Conservation (phyloP, 164 flowering plant genomes). For the Berberis vulgaris region DNA sequence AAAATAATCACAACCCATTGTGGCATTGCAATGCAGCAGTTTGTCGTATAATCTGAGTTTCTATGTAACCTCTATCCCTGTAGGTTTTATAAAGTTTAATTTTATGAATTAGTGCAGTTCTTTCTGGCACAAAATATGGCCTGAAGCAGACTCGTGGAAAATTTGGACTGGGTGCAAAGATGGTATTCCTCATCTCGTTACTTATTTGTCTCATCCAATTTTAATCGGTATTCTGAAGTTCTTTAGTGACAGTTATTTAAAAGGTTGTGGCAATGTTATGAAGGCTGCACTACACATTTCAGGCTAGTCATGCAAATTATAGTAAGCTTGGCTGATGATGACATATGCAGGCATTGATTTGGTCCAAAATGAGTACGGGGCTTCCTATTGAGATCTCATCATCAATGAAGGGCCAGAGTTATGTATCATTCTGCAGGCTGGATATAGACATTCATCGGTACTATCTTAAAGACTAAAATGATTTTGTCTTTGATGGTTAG, state of each 20-base stretch:
- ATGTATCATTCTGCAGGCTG: slow-evolving; percentile 72
- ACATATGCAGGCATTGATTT: slow-evolving; percentile 75
- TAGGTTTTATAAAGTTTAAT: neutral
- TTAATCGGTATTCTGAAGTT: neutral
- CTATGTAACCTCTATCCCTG: neutral
- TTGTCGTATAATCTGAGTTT: neutral
- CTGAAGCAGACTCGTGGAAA: slow-evolving; percentile 97
- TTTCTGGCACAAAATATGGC: slow-evolving; percentile 98
- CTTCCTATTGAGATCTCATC: slow-evolving; percentile 94
- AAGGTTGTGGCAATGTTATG: neutral
- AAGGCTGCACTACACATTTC: too few relatives aligned
- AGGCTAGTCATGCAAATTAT: neutral
- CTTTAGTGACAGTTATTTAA: neutral
- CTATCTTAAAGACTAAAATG: slow-evolving; percentile 6
- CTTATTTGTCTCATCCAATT: neutral
- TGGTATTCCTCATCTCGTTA: slow-evolving; percentile 41
- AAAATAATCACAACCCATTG: too few relatives aligned
- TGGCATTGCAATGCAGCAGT: too few relatives aligned
- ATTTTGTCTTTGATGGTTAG: too few relatives aligned
- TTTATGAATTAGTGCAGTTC: slow-evolving; percentile 39
- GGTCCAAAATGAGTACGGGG: slow-evolving; percentile 99
- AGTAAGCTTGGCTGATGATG: slow-evolving; percentile 7
- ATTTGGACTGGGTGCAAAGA: slow-evolving; percentile 98
- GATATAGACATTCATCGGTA: slow-evolving; percentile 96
- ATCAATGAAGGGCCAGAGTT: slow-evolving; percentile 73